Conservation (phyloP, 2,329 filamentous ascomycete genomes). For the Diaporthe sp. region DNA sequence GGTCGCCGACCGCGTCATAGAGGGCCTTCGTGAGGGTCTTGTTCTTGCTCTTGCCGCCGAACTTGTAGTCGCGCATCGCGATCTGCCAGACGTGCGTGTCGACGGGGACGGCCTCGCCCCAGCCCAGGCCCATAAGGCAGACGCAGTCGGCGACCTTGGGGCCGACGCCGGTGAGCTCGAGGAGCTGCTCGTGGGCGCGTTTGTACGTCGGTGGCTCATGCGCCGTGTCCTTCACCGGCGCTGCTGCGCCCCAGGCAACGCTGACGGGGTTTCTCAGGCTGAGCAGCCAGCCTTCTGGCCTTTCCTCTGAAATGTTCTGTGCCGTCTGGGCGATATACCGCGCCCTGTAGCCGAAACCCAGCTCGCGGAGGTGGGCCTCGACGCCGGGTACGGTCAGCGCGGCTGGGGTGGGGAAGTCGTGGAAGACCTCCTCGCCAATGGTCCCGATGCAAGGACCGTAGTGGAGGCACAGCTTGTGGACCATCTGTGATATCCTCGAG, state of each 20-base stretch:
- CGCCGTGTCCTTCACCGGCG: slow-evolving; percentile 44
- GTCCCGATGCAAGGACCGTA: slow-evolving; percentile 85
- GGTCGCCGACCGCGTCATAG: slow-evolving; percentile 90
- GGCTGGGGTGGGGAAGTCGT: slow-evolving; percentile 87
- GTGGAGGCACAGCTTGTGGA: slow-evolving; percentile 88
- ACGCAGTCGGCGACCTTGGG: slow-evolving; percentile 98
- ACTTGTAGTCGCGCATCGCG: slow-evolving; percentile 94
- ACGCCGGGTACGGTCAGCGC: slow-evolving; percentile 81
- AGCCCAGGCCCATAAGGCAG: slow-evolving; percentile 94
- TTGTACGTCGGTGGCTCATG: slow-evolving; percentile 72
- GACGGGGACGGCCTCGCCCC: slow-evolving; percentile 94
- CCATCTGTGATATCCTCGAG: slow-evolving; percentile 94
- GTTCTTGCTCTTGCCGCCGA: slow-evolving; percentile 80
- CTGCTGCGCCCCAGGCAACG: slow-evolving; percentile 63
- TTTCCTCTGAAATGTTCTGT: slow-evolving; percentile 76
- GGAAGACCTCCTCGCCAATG: slow-evolving; percentile 79
- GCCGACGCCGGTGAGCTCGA: slow-evolving; percentile 88
- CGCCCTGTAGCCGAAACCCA: slow-evolving; percentile 95
- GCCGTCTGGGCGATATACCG: slow-evolving; percentile 94
- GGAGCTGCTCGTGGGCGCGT: slow-evolving; percentile 83
- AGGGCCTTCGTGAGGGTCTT: slow-evolving; percentile 90
- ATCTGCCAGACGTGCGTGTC: slow-evolving; percentile 99
- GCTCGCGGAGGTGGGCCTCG: slow-evolving; percentile 81
- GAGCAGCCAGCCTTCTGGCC: slow-evolving; percentile 82
- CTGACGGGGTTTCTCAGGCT: slow-evolving; percentile 83